Evolutionary conservation across 441 rosid genomes (phyloP), one percentile per base, ranked within the genome.

Genomic region (Erodium texanum): DNA sequence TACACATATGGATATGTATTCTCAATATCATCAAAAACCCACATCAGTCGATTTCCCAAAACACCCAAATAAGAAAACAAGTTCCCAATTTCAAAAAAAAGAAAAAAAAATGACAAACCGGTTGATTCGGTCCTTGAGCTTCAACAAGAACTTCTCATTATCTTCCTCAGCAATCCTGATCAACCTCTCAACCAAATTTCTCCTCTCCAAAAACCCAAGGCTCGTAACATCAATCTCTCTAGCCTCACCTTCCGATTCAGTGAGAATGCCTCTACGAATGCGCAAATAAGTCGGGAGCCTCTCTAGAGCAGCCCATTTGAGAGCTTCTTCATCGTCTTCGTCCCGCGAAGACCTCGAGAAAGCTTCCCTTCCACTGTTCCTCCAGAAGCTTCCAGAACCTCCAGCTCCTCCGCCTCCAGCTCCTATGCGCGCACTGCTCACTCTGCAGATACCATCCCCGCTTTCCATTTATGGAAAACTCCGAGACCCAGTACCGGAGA

Each of bases 141-240:
- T 88, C 43, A 69, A 41, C 79, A 88, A 73, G 80, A 86, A 90
- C 68, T 73, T 76, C 75, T 85, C 94, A 66, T 88, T 88, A 41
- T 85, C 87, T 41, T 78, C 83, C 52, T 86, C 84, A 0, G 80
- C 71, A 3, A 66, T 64, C 8, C 52, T 76, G 34, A 84, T 73
- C 70, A 90, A 72, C 75, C 85, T 84, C 66, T 82, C 86, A 15
- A 86, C 45, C 73, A 88, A 71, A 64, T 41, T 70, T 75, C 71
- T 84, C 69, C 80, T 84, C 64, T 85, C 85, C 8, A 70, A 61
- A 1, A 48, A 48, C 12, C 83, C 90, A 65, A 89, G 82, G 10
- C 82, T 69, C 6, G 62, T 24, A 7, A 91, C 54, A 54, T 86
- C 79, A 38, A 89, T 70, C 76, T 91, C 92, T 18, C 29, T 74